These are phyloP conservation scores for Ziziphus jujuba DNA, from an alignment of 306 rosid genomes.

Conservation along the genomic window DNA sequence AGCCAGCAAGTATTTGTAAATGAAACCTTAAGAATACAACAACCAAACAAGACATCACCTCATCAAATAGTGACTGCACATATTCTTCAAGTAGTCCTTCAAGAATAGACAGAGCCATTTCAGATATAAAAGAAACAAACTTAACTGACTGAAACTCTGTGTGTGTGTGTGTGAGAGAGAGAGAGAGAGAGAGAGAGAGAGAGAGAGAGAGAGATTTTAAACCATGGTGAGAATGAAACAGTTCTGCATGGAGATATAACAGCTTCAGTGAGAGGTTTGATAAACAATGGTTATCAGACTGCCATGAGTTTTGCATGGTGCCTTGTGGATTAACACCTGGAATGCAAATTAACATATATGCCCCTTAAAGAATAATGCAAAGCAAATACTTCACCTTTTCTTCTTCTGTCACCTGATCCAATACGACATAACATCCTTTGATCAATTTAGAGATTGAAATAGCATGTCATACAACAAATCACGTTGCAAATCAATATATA, in stretches of 20 bases:
- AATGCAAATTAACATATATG: constrained; percentile 28
- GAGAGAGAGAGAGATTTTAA: not conserved
- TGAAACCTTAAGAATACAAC: not conserved
- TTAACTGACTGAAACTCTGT: constrained; percentile 17
- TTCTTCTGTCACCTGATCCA: not conserved
- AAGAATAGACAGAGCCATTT: constrained; percentile 57
- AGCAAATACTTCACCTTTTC: not conserved
- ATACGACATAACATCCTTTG: not conserved
- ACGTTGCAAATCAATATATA: not conserved
- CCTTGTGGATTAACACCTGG: constrained; percentile 17
- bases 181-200: not conserved
- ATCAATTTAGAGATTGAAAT: not conserved
- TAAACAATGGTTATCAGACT: constrained; percentile 24
- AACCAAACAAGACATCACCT: constrained; percentile 36
- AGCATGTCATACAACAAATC: not conserved
- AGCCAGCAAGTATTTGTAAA: not conserved
- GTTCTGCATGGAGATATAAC: constrained; percentile 10
- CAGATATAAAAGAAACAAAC: not conserved
- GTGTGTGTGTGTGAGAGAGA: not conserved
- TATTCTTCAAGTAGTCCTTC: constrained; percentile 51
- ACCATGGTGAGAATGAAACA: constrained; percentile 19
- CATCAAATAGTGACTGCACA: constrained; percentile 39
- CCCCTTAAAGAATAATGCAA: constrained; percentile 22
- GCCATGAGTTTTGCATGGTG: constrained; percentile 31
- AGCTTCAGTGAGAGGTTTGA: not conserved